Evolutionary conservation across 2,329 filamentous ascomycete species (phyloP).

Genomic region (Penicillium sp.): DNA sequence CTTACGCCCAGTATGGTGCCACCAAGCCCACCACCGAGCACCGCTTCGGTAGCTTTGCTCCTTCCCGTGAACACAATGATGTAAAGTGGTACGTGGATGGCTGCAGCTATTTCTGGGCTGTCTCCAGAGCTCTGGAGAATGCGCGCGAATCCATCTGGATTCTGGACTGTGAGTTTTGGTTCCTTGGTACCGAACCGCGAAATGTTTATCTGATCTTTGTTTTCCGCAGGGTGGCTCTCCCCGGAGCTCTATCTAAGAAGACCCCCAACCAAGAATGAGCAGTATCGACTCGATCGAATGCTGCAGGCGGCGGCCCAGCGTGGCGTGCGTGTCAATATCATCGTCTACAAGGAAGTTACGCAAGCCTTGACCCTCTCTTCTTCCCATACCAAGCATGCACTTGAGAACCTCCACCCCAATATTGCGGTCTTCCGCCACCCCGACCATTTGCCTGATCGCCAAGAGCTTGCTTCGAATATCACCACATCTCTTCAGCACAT

Average conservation of each 20-base stretch:
- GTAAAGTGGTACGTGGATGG: conserved; percentile 88
- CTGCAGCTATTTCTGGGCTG: conserved; percentile 80
- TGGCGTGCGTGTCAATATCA: conserved; percentile 78
- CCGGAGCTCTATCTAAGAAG: conserved; percentile 83
- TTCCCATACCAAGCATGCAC: conserved; percentile 72
- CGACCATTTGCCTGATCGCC: conserved; percentile 75
- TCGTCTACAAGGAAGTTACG: conserved; percentile 89
- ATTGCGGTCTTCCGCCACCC: conserved; percentile 89
- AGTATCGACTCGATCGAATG: conserved; percentile 81
- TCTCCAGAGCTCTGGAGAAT: conserved; percentile 73
- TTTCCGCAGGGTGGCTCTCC: conserved; percentile 66
- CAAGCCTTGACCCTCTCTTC: conserved; percentile 71
- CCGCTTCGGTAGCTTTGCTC: conserved; percentile 65
- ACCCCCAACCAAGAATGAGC: conserved; percentile 75
- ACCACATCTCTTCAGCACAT: conserved; percentile 56
- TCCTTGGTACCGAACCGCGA: background rate
- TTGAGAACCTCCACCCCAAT: conserved; percentile 76
- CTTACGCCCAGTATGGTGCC: conserved; percentile 45
- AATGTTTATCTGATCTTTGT: conserved; percentile 8
- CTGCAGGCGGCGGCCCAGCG: conserved; percentile 77
- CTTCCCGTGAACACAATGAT: conserved; percentile 66
- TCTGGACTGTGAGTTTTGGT: conserved; percentile 60
- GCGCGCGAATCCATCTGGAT: conserved; percentile 79
- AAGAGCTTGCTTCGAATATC: conserved; percentile 62
- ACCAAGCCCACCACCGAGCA: conserved; percentile 43